Conservation (phyloP, 2,329 filamentous ascomycete species). For the Pyricularia grisea region DNA sequence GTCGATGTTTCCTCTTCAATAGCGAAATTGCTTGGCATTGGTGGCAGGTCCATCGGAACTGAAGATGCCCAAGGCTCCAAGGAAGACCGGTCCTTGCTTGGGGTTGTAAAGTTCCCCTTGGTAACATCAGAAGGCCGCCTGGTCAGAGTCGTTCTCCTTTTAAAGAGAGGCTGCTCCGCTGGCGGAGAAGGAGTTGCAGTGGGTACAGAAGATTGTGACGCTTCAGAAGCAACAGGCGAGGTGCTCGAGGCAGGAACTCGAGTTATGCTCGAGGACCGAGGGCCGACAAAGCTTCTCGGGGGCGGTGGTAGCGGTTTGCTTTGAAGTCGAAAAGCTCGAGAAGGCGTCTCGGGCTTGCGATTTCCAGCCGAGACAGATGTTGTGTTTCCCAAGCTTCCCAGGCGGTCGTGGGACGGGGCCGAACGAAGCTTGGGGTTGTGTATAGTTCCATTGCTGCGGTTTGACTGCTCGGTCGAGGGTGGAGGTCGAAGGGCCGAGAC, state of each 20-base stretch:
- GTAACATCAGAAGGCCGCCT: slow-evolving; percentile 4
- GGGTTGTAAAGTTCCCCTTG: not conserved
- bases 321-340: not conserved
- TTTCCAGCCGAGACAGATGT: slow-evolving; percentile 3
- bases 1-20: not conserved
- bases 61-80: not conserved
- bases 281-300: not conserved
- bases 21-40: not conserved
- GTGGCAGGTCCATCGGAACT: not conserved
- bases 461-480: slow-evolving; percentile 12
- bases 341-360: not conserved
- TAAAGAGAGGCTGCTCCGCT: not conserved
- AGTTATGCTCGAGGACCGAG: not conserved
- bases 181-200: not conserved
- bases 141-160: slow-evolving; percentile 3
- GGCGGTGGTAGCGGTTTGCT: not conserved
- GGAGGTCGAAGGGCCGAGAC: slow-evolving; percentile 10
- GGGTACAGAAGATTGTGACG: not conserved
- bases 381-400: slow-evolving; percentile 12
- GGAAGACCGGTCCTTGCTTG: not conserved
- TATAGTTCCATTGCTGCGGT: slow-evolving; percentile 17
- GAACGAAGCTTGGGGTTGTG: slow-evolving; percentile 30
- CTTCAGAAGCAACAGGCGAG: not conserved
- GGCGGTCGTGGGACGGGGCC: slow-evolving; percentile 28
- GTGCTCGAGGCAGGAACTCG: not conserved